Evolutionary conservation across 2,329 filamentous ascomycete genomes (phyloP), one percentile per base, ranked within the genome.

Genomic region (Diaporthe caulivora): DNA sequence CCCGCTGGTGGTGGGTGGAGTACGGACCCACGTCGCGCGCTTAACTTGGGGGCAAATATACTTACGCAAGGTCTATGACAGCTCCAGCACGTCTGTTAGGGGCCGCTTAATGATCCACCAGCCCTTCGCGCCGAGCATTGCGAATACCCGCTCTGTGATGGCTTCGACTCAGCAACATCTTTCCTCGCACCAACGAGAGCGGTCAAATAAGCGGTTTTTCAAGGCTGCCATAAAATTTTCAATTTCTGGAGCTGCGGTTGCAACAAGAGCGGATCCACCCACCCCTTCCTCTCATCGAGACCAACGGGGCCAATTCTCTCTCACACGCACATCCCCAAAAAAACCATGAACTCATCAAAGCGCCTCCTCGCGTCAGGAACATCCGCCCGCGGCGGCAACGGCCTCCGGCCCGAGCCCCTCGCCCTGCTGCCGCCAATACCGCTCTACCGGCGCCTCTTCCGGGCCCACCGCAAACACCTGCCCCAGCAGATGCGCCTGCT

Each of bases 371-470:
- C 86, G 31, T 83, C 85, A 10, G 83, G 85, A 44, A 75, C 78
- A 75, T 71, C 79, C 34, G 74, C 67, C 21, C 80, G 76, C 49
- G 80, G 81, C 55, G 78, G 86, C 37, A 80, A 76, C 47, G 80
- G 81, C 44, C 78, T 87, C 34, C 78, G 79, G 1, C 84, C 84
- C 13, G 78, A 82, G 26, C 82, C 84, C 6, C 84, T 93, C 81
- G 94, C 94, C 53, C 89, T 98, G 17, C 88, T 98, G 51, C 95
- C 95, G 8, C 95, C 95, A 0, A 93, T 98, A 62, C 94, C 92
- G 2, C 89, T 99, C 11, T 99, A 98, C 86, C 91, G 97, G 74
- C 92, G 97, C 47, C 85, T 99, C 34, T 87, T 99, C 40, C 92
- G 97, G 76, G 92, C 94, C 5, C 97, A 99, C 84, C 91, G 97